These are phyloP conservation scores for Kurtzmaniella cleridarum DNA, from an alignment of 805 yeast species.

Conservation along the genomic window DNA sequence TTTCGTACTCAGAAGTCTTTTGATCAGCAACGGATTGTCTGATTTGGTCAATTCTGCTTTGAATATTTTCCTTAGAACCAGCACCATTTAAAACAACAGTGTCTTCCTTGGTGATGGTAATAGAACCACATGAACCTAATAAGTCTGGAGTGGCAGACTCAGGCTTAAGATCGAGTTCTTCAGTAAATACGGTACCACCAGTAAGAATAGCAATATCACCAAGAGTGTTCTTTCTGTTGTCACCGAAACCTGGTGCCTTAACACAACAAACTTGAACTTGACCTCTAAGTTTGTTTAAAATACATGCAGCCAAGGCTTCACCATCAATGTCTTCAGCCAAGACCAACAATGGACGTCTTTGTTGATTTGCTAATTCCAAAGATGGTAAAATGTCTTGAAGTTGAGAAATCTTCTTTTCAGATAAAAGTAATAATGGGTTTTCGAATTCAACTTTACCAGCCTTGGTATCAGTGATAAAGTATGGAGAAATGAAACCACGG, in stretches of 20 bases:
- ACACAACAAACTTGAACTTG: slow-evolving; percentile 97
- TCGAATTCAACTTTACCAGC: slow-evolving; percentile 91
- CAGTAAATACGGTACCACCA: slow-evolving; percentile 89
- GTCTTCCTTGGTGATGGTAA: slow-evolving; percentile 92
- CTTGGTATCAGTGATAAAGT: slow-evolving; percentile 92
- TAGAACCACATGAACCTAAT: slow-evolving; percentile 86
- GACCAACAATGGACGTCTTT: slow-evolving; percentile 88
- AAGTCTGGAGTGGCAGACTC: slow-evolving; percentile 88
- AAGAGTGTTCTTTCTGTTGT: slow-evolving; percentile 92
- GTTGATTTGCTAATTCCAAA: slow-evolving; percentile 85
- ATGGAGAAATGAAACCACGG: slow-evolving; percentile 95
- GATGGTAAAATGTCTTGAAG: slow-evolving; percentile 91
- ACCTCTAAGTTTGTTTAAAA: slow-evolving; percentile 94
- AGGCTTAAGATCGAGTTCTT: slow-evolving; percentile 92
- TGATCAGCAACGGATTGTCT: slow-evolving; percentile 72
- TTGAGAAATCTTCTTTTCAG: slow-evolving; percentile 85
- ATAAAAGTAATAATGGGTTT: slow-evolving; percentile 80
- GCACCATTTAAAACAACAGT: slow-evolving; percentile 91
- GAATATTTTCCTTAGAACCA: slow-evolving; percentile 76
- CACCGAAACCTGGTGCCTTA: slow-evolving; percentile 99
- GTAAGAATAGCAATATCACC: slow-evolving; percentile 94
- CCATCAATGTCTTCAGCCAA: slow-evolving; percentile 96
- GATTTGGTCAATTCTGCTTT: slow-evolving; percentile 90
- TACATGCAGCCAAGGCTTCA: slow-evolving; percentile 97
- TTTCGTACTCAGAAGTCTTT: slow-evolving; percentile 83